Conservation (phyloP, 1,284 basidiomycete genomes). For the Meripilus lineatus region DNA sequence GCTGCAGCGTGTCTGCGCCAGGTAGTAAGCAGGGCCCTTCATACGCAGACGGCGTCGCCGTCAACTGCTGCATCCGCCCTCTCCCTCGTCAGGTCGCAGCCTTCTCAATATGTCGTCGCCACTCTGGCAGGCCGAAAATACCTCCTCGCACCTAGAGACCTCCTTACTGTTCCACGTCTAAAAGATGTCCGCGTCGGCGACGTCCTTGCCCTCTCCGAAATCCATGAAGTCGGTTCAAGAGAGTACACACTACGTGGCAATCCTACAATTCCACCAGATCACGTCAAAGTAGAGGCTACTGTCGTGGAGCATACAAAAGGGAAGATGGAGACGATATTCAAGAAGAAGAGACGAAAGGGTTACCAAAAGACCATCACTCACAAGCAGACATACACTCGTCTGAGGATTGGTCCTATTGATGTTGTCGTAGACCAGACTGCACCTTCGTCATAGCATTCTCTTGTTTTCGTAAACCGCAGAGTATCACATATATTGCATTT, state of each 20-base stretch:
- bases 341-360: slow-evolving; percentile 97
- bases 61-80: slow-evolving; percentile 46
- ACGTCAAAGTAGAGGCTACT: slow-evolving; percentile 78
- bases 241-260: slow-evolving; percentile 88
- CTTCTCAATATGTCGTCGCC: slow-evolving; percentile 86
- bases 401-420: slow-evolving; percentile 75
- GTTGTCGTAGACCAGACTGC: slow-evolving; percentile 21
- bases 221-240: slow-evolving; percentile 92
- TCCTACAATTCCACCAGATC: slow-evolving; percentile 51
- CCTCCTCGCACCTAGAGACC: slow-evolving; percentile 83
- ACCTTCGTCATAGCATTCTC: slow-evolving; percentile 13
- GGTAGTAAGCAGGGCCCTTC: slow-evolving; percentile 23
- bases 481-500: slow-evolving; percentile 11
- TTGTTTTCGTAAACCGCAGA: slow-evolving; percentile 15
- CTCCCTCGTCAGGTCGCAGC: slow-evolving; percentile 71
- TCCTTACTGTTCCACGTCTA: slow-evolving; percentile 89
- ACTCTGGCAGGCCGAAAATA: slow-evolving; percentile 87
- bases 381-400: slow-evolving; percentile 91
- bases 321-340: slow-evolving; percentile 84
- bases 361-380: slow-evolving; percentile 81
- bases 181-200: slow-evolving; percentile 83
- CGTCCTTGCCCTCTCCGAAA: slow-evolving; percentile 76
- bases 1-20: slow-evolving; percentile 19
- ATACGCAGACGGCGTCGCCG: slow-evolving; percentile 24
- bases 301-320: slow-evolving; percentile 97